Evolutionary conservation across 2,329 filamentous ascomycete species (phyloP), one percentile per base, ranked within the genome.

Genomic region (Acrocalymma vagum): DNA sequence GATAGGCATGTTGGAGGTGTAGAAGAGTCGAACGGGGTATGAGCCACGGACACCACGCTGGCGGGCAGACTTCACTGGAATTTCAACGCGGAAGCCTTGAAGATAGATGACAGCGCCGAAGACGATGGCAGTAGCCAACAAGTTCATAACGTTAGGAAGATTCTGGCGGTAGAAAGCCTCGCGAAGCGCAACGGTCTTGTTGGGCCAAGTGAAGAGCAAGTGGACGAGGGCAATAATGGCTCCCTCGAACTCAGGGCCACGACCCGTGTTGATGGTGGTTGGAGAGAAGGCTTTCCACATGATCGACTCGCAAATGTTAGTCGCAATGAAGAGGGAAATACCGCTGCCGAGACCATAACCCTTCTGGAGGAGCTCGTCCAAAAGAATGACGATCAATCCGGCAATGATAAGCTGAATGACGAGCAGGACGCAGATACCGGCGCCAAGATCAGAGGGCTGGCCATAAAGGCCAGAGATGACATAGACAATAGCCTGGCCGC

Each of bases 1-100:
- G 78, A 99, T 99, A 70, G 94, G 94, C 95, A 99, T 99, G 87
- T 99, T 99, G 73, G 92, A 96, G 71, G 94, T 99, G 81, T 99
- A 99, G 85, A 99, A 99, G 46, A 99, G 89, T 69, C 95, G 93
- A 73, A 99, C 85, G 65, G 94, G 94, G 84, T 97, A 99, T 26
- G 92, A 95, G 67, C 93, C 95, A 66, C 94, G 93, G 72, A 95
- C 94, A 75, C 94, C 94, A 82, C 94, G 92, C 84, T 99, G 94
- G 78, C 94, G 92, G 63, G 91, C 93, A 47, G 92, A 96, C 86
- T 99, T 99, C 83, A 99, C 94, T 51, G 95, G 95, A 70, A 99
- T 99, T 80, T 99, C 94, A 69, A 99, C 94, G 60, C 94, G 94
- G 90, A 99, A 97, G 57, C 94, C 93, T 79, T 96, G 90, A 52